Evolutionary conservation across 2,329 filamentous ascomycete species (phyloP).

Genomic region (Colletotrichum sp.): DNA sequence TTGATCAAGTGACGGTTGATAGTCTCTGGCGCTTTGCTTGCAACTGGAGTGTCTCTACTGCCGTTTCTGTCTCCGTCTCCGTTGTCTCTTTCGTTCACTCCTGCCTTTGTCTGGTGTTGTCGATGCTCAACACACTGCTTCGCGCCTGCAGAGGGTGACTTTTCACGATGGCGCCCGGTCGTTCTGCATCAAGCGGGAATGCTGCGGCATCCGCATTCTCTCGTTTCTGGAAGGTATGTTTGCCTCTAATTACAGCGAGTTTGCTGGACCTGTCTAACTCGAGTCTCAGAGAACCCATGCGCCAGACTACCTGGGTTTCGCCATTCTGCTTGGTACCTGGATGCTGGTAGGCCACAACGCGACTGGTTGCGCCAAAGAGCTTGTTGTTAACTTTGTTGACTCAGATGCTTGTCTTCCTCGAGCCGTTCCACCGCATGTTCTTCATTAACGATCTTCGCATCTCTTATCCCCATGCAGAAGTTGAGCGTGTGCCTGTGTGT

Average conservation of each 20-base stretch:
- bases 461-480: slow-evolving; percentile 82
- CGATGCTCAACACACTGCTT: slow-evolving; percentile 43
- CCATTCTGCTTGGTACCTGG: slow-evolving; percentile 71
- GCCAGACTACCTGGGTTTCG: slow-evolving; percentile 84
- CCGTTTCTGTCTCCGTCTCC: not conserved
- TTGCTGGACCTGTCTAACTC: slow-evolving; percentile 3
- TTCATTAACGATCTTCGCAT: slow-evolving; percentile 84
- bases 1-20: slow-evolving; percentile 13
- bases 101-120: not conserved
- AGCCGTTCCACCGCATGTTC: slow-evolving; percentile 96
- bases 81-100: not conserved
- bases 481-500: slow-evolving; percentile 84
- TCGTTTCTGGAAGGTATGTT: slow-evolving; percentile 53
- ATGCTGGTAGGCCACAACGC: slow-evolving; percentile 52
- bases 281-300: slow-evolving; percentile 75
- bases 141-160: slow-evolving; percentile 48
- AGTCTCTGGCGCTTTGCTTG: not conserved
- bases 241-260: not conserved
- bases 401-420: slow-evolving; percentile 71
- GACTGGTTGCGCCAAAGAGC: slow-evolving; percentile 23
- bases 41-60: not conserved
- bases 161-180: slow-evolving; percentile 42
- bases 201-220: slow-evolving; percentile 36
- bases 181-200: slow-evolving; percentile 17
- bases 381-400: slow-evolving; percentile 23